Conservation (phyloP, 192 early-diverging fungal species). For the Pilobolus umbonatus region DNA sequence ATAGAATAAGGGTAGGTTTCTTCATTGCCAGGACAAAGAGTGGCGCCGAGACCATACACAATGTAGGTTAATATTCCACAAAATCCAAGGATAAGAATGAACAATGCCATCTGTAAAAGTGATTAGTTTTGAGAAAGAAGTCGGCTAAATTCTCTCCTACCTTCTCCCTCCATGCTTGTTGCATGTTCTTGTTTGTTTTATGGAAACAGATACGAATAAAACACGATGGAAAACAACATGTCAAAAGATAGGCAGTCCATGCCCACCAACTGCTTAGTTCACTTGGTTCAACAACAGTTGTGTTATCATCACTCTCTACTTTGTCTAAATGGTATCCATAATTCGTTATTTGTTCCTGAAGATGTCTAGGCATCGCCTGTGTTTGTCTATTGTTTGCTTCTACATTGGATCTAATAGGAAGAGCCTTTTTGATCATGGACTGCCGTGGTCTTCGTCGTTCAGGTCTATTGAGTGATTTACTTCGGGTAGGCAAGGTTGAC, state of each 20-base stretch:
- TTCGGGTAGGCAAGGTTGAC: neutral
- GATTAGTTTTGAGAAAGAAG: neutral
- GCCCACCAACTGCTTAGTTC: conserved; percentile 42
- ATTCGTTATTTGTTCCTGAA: conserved; percentile 11
- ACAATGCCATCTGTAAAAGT: conserved; percentile 35
- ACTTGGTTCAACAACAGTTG: conserved; percentile 17
- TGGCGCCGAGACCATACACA: conserved; percentile 40
- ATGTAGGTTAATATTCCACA: conserved; percentile 38
- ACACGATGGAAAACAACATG: conserved; percentile 40
- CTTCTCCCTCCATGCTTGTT: conserved; percentile 56
- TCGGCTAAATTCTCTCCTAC: conserved; percentile 10
- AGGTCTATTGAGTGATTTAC: conserved; percentile 36
- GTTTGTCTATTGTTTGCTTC: neutral
- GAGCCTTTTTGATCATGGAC: conserved; percentile 29
- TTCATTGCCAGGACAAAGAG: conserved; percentile 28
- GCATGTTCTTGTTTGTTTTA: conserved; percentile 34
- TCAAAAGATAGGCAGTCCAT: conserved; percentile 35
- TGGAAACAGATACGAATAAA: conserved; percentile 38
- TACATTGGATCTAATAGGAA: neutral
- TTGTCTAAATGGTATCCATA: neutral
- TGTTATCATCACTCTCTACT: conserved; percentile 23
- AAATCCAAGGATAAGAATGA: conserved; percentile 36
- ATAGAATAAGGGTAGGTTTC: conserved; percentile 17
- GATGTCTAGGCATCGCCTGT: conserved; percentile 21
- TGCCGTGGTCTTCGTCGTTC: conserved; percentile 42